Evolutionary conservation across 2,329 filamentous ascomycete genomes (phyloP), one percentile per base, ranked within the genome.

Genomic region (Penicillium expansum): DNA sequence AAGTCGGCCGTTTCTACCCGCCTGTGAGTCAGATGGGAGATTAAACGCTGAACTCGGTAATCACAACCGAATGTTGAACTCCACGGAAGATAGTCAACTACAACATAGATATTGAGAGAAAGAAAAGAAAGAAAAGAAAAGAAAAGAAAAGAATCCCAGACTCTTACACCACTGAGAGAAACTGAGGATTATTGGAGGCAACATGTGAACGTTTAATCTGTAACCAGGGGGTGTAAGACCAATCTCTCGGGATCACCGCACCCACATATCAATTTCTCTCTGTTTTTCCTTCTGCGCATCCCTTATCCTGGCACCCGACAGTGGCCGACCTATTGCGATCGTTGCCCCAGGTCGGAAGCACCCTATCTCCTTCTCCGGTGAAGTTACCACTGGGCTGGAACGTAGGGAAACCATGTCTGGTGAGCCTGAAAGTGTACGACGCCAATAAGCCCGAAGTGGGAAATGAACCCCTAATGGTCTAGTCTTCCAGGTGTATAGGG

Each of bases 1-100:
- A 56, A 35, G 22, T 47, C 48, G 20, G 37, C 60, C 62, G 61
- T 59, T 64, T 52, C 60, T 48, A 63, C 57, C 61, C 62, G 62
- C 16, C 45, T 38, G 43, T 51, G 55, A 60, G 58, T 61, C 55
- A 62, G 62, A 60, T 54, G 45, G 56, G 56, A 51, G 32, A 49
- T 50, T 41, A 43, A 49, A 48, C 47, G 41, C 41, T 55, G 42
- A 59, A 61, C 55, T 63, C 55, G 61, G 64, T 59, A 57, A 65
- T 51, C 55, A 41, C 61, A 62, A 58, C 63, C 63, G 63, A 64
- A 60, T 43, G 16, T 42, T 57, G 45, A 49, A 37, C 20, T 33
- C 35, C 4, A 24, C 4, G 16, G 1, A 37, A 33, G 24, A 20
- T 10, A n/a, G 24, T 20, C n/a, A 5, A 44, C 20, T 18, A 33